These are phyloP conservation scores for Vachellia collinsii DNA, from an alignment of 306 rosid genomes.

Conservation along the genomic window DNA sequence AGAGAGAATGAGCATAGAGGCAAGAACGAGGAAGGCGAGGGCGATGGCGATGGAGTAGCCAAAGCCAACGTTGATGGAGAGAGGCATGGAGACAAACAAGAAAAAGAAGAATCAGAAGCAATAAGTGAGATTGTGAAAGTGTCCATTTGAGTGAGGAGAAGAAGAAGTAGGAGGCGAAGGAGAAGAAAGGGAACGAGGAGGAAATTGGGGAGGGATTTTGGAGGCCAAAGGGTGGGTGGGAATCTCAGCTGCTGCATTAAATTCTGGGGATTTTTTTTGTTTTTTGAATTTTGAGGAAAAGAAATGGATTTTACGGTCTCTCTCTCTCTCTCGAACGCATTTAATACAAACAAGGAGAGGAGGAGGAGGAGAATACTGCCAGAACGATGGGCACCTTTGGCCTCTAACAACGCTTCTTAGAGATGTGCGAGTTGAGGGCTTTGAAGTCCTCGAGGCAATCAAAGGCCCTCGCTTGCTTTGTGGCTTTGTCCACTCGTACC, in stretches of 20 bases:
- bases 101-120: neutral
- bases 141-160: neutral
- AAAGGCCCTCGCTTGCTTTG: neutral
- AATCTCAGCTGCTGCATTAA: conserved; percentile 75
- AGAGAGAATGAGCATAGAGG: conserved; percentile 76
- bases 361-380: neutral
- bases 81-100: conserved; percentile 38
- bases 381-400: neutral
- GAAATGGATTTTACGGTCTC: neutral
- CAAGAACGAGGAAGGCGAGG: conserved; percentile 81
- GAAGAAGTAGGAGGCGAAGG: neutral
- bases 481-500: neutral
- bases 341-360: neutral
- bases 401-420: neutral
- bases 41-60: conserved; percentile 97
- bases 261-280: conserved; percentile 39
- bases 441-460: neutral
- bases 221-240: conserved; percentile 66
- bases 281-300: conserved; percentile 21
- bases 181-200: conserved; percentile 26
- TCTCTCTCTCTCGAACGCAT: conserved; percentile 1
- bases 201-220: conserved; percentile 38
- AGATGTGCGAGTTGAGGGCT: neutral
- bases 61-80: conserved; percentile 63
- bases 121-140: neutral